phyloP scores from a whole-genome alignment of 2,329 filamentous ascomycete species.

The Fusarium chuoi region DNA sequence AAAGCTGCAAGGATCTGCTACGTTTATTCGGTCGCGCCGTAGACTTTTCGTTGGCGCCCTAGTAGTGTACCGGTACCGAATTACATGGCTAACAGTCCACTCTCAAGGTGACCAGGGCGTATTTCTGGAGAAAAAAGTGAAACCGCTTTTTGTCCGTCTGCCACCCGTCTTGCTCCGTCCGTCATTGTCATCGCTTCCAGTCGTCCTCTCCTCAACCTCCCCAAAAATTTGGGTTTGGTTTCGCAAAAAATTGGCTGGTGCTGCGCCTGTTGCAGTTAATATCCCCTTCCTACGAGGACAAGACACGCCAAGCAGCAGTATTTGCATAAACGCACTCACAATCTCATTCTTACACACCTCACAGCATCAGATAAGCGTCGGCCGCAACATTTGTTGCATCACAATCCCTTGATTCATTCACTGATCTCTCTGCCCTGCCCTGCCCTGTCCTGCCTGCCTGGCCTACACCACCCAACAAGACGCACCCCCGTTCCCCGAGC shows the following conservation, averaged over 20 bases:
- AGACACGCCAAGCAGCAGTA: background rate
- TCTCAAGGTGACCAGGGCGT: constrained; percentile 30
- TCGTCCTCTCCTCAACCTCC: constrained; percentile 22
- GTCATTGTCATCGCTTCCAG: constrained; percentile 1
- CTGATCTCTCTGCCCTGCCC: constrained; percentile 18
- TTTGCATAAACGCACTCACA: background rate
- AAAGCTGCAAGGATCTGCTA: constrained; percentile 39
- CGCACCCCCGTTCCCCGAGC: constrained; percentile 21
- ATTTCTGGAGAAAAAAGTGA: constrained; percentile 27
- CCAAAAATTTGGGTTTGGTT: constrained; percentile 11
- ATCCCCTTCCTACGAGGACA: constrained; percentile 2
- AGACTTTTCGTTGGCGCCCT: constrained; percentile 40
- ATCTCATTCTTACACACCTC: constrained; percentile 6
- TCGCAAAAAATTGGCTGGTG: constrained; percentile 15
- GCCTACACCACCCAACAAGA: constrained; percentile 30
- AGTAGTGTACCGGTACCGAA: constrained; percentile 15
- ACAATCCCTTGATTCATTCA: constrained; percentile 28
- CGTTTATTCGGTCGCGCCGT: constrained; percentile 41
- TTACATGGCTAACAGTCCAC: constrained; percentile 31
- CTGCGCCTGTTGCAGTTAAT: background rate
- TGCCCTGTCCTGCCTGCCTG: constrained; percentile 11
- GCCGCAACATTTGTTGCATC: constrained; percentile 21
- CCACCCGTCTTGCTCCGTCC: constrained; percentile 26
- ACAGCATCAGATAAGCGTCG: constrained; percentile 20
- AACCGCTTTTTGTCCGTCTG: constrained; percentile 32